Conservation (phyloP, 1,284 basidiomycete species). For the Mycena citricolor region DNA sequence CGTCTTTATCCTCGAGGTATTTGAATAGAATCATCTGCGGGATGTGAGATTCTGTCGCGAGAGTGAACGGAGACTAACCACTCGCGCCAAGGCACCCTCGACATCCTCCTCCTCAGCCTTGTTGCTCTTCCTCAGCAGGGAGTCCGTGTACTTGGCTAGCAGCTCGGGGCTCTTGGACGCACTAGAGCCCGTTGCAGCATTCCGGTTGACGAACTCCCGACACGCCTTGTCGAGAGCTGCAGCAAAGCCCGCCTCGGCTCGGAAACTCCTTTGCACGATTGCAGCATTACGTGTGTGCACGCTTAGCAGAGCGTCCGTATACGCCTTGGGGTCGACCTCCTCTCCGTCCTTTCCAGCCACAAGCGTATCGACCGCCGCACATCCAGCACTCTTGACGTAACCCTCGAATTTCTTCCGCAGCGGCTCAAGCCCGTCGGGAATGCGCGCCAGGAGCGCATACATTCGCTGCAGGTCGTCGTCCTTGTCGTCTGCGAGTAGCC, state of each 20-base stretch:
- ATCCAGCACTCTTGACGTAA: conserved; percentile 90
- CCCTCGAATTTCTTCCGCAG: conserved; percentile 91
- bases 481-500: conserved; percentile 89
- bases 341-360: conserved; percentile 32
- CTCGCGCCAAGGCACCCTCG: conserved; percentile 87
- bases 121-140: conserved; percentile 92
- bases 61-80: conserved; percentile 53
- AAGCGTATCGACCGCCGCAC: conserved; percentile 83
- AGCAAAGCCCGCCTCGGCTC: conserved; percentile 92
- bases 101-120: conserved; percentile 93
- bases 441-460: conserved; percentile 91
- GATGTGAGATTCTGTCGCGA: not conserved
- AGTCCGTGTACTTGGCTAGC: conserved; percentile 92
- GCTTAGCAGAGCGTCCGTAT: conserved; percentile 89
- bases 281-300: conserved; percentile 93
- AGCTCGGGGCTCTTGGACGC: conserved; percentile 93
- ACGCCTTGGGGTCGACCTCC: conserved; percentile 85
- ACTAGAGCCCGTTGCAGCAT: conserved; percentile 82
- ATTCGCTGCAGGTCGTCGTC: conserved; percentile 93
- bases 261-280: conserved; percentile 89
- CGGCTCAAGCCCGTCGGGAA: conserved; percentile 89
- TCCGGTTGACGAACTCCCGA: conserved; percentile 94
- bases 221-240: conserved; percentile 96
- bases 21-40: conserved; percentile 96
- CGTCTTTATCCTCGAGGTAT: conserved; percentile 99